Base-by-base conservation (phyloP, 2,329 filamentous ascomycete genomes). In the Phialophora tarda region DNA sequence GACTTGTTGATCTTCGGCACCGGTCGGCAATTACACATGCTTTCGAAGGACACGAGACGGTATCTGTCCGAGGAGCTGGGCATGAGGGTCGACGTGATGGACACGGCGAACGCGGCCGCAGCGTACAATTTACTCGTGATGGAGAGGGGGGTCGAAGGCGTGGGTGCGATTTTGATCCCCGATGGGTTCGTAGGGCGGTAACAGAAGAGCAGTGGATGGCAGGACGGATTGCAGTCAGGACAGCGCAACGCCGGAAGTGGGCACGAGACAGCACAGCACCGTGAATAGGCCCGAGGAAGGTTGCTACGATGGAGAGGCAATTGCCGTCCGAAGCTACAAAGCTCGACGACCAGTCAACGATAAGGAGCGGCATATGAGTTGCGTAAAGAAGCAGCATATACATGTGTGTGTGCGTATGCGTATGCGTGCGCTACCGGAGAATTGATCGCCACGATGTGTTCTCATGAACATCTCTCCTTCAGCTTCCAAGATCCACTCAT, bases 111-210 rank as follows among this genome's bases (percentile, higher is more conserved):
- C 79, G 95, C 95, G 8, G 92, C 94, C 1, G 90, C 93, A 38
- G 93, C 97, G 77, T 99, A 95, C 78, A 99, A 99, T 76, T 77
- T 99, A 74, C 81, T 99, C 62, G 94, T 93, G n/a, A 98, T 93
- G 21, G 95, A 99, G 81, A 84, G 95, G 59, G 94, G 95, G 1
- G 57, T 67, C 4, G 65, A 63, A 21, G 88, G 95, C 5, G 84
- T 88, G 23, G 90, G 94, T 74, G 88, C 62, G 17, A 56, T 70
- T 63, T 61, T 70, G 68, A 66, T 70, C 30, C 68, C 68, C 0
- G 59, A 68, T 24, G 68, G 68, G 24, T 70, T 67, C 51, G 26
- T 26, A 21, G 68, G 68, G 4, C 30, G 28, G 38, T 63, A 28
- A 48, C 10, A 58, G 55, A 28, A 32, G 32, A 44, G 55, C 10